Base-by-base conservation (phyloP, 139 green algal species). In the Haematococcus sp. region DNA sequence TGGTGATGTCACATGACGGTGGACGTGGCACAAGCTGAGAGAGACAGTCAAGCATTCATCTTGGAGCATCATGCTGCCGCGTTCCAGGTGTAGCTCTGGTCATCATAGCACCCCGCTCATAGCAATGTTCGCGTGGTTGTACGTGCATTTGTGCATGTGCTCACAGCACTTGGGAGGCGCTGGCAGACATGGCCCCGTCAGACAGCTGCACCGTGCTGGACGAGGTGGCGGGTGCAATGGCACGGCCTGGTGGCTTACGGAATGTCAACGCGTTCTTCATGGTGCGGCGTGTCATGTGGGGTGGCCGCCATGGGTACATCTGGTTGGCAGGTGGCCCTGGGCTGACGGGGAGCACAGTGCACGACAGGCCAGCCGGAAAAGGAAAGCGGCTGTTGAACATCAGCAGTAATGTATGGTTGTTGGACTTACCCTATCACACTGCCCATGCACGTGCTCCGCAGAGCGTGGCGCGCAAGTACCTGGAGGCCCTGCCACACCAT, bases 251-350 rank as follows among this genome's bases (percentile, higher is more conserved):
- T 13, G 68, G 56, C 55, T 25, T 85, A n/a, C 70, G 79, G 33
- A 87, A 87, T 67, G 68, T 72, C 66, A 84, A 83, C 70, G 81
- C 76, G 30, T 87, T 78, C 66, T 76, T 87, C 56, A 84, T 84
- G 68, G 81, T 87, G 54, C 71, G 32, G 40, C 7, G 7, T 49
- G 40, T 49, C 7, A n/a, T n/a, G n/a, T n/a, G n/a, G n/a, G n/a
- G n/a, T n/a, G n/a, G n/a, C n/a, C n/a, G n/a, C n/a, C n/a, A n/a
- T n/a, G n/a, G n/a, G n/a, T n/a, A n/a, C n/a, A n/a, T n/a, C n/a
- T n/a, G n/a, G n/a, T n/a, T n/a, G n/a, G n/a, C n/a, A n/a, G n/a
- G n/a, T n/a, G n/a, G n/a, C 11, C 11, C 54, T 61, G 54, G 16
- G 54, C 11, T 4, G 13, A 28, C 28, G 54, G 4, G 11, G 16